Percentiles rank a stretch among this genome's conserved stretches.
phyloP scores from a whole-genome alignment of 169 alveolate genomes.

The Eimeria acervulina region DNA sequence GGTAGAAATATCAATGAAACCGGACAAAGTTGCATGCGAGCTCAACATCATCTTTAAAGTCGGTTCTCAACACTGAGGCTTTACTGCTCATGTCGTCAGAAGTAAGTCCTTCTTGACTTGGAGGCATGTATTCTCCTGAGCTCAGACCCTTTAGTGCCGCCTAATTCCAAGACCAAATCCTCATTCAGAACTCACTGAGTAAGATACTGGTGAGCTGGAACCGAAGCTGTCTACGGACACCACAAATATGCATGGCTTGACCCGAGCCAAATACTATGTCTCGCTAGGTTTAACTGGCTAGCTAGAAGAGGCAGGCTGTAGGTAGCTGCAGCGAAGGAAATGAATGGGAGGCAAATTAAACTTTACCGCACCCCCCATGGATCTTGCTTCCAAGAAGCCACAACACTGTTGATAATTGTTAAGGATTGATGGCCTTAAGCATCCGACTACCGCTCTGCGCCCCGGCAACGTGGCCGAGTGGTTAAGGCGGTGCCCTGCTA shows the following conservation, averaged over 20 bases:
- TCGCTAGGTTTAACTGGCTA: background rate
- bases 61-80: too few relatives aligned
- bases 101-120: too few relatives aligned
- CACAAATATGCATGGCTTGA: too few relatives aligned
- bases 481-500: slow-evolving; percentile 89
- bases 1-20: background rate
- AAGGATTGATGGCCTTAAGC: too few relatives aligned
- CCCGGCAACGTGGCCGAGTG: slow-evolving; percentile 88
- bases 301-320: background rate
- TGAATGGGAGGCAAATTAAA: background rate
- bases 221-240: background rate
- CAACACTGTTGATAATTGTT: too few relatives aligned
- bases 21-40: background rate
- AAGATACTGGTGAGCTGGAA: too few relatives aligned
- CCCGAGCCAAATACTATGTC: background rate
- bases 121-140: too few relatives aligned
- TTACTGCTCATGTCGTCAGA: too few relatives aligned
- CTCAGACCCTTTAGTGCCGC: too few relatives aligned
- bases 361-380: background rate
- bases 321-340: background rate
- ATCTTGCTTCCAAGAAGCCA: background rate
- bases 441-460: too few relatives aligned
- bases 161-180: too few relatives aligned
- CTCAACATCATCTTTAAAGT: background rate
- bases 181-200: too few relatives aligned